Conservation (phyloP, 2,329 filamentous ascomycete species). For the Talaromyces sp. region DNA sequence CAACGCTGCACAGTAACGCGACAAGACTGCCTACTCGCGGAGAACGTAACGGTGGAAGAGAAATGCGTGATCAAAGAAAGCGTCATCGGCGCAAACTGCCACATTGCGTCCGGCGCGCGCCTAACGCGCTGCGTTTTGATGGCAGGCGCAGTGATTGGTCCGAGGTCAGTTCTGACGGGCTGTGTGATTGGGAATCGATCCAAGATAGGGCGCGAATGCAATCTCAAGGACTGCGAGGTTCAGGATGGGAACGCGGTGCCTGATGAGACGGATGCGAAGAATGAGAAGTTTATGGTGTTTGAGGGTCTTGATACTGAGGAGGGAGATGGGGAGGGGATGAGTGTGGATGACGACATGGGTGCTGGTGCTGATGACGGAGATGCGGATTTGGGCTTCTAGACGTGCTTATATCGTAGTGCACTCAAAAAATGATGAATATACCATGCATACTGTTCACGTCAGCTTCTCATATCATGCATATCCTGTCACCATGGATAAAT, state of each 20-base stretch:
- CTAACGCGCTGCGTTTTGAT: constrained; percentile 85
- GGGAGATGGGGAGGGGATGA: constrained; percentile 19
- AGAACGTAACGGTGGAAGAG: constrained; percentile 85
- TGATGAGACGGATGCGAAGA: constrained; percentile 66
- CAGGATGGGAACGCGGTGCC: constrained; percentile 80
- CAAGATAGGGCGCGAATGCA: constrained; percentile 74
- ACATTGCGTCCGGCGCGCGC: constrained; percentile 80
- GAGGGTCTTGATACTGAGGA: constrained; percentile 43
- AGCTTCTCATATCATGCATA: too few species aligned
- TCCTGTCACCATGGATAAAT: background rate
- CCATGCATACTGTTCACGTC: too few species aligned
- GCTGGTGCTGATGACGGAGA: constrained; percentile 21
- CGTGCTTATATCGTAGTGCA: background rate
- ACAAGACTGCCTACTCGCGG: constrained; percentile 76
- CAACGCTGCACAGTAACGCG: constrained; percentile 76
- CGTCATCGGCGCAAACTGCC: constrained; percentile 82
- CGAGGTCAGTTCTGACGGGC: constrained; percentile 77
- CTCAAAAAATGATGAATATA: background rate
- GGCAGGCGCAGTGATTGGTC: constrained; percentile 83
- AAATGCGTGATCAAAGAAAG: constrained; percentile 90
- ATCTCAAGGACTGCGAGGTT: constrained; percentile 86
- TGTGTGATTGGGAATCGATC: constrained; percentile 81
- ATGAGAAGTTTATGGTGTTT: constrained; percentile 59
- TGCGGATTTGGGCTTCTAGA: constrained; percentile 23
- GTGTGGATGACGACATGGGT: constrained; percentile 16